phyloP scores from a whole-genome alignment of 2,329 filamentous ascomycete genomes.

The Aspergillus sp. region DNA sequence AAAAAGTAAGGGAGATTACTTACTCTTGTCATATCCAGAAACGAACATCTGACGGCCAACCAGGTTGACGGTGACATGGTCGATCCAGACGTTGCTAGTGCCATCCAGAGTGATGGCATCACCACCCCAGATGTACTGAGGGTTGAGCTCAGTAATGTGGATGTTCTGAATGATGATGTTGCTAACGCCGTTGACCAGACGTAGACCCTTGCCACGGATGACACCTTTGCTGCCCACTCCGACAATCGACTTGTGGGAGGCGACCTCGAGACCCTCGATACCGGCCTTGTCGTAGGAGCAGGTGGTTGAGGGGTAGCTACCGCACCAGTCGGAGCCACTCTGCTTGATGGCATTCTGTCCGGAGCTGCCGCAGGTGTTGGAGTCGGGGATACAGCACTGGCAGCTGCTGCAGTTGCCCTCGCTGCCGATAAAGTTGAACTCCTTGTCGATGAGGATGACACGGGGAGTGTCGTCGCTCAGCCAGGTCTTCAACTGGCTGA shows the following conservation, averaged over 20 bases:
- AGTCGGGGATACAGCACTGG: constrained; percentile 29
- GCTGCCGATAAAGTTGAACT: constrained; percentile 23
- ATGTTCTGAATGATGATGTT: constrained; percentile 60
- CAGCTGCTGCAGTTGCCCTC: constrained; percentile 18
- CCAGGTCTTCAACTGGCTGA: constrained; percentile 52
- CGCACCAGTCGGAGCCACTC: constrained; percentile 53
- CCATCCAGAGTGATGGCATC: constrained; percentile 51
- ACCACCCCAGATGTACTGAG: constrained; percentile 54
- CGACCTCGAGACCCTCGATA: constrained; percentile 45
- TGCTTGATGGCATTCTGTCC: constrained; percentile 53
- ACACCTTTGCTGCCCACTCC: constrained; percentile 50
- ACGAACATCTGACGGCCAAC: constrained; percentile 29
- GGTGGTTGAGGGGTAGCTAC: constrained; percentile 47
- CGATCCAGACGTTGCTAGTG: constrained; percentile 41
- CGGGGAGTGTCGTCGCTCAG: constrained; percentile 52
- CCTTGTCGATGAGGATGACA: constrained; percentile 55
- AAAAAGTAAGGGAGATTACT: constrained; percentile 46
- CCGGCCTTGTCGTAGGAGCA: constrained; percentile 47
- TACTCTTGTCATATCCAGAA: constrained; percentile 18
- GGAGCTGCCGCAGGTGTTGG: constrained; percentile 24
- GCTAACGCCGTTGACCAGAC: constrained; percentile 37
- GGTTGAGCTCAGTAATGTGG: constrained; percentile 49
- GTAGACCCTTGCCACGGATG: constrained; percentile 53
- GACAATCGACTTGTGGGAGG: constrained; percentile 53
- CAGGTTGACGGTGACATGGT: constrained; percentile 40